phyloP scores from a whole-genome alignment of 768 basidiomycete species.

The Kwoniella dejecticola region DNA sequence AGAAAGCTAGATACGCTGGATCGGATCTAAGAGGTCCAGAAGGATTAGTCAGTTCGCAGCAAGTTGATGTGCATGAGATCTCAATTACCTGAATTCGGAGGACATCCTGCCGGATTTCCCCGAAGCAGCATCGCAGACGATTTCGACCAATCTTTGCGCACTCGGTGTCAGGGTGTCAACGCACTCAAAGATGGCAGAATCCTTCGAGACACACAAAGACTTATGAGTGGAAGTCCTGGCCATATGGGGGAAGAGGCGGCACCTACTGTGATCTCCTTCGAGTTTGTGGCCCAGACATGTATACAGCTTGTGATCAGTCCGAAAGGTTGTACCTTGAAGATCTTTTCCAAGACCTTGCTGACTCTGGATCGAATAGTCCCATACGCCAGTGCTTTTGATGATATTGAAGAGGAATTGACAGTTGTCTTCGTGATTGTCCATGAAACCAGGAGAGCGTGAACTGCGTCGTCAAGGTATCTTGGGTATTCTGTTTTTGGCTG shows the following conservation, averaged over 20 bases:
- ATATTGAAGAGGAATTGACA: slow-evolving; percentile 10
- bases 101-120: slow-evolving; percentile 16
- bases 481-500: slow-evolving; percentile 66
- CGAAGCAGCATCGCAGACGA: slow-evolving; percentile 72
- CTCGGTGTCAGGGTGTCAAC: slow-evolving; percentile 79
- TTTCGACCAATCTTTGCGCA: slow-evolving; percentile 81
- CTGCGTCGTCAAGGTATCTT: slow-evolving; percentile 74
- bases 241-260: neutral
- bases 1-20: slow-evolving; percentile 61
- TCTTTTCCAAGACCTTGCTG: slow-evolving; percentile 76
- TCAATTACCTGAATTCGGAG: slow-evolving; percentile 14
- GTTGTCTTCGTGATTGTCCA: slow-evolving; percentile 61
- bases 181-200: slow-evolving; percentile 65
- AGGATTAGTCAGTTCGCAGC: no score
- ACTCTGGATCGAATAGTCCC: slow-evolving; percentile 69
- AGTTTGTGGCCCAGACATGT: slow-evolving; percentile 69
- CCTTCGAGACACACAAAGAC: slow-evolving; percentile 18
- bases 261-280: slow-evolving; percentile 56
- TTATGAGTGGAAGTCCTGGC: no score
- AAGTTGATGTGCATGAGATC: no score
- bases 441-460: slow-evolving; percentile 73
- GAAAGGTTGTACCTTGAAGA: slow-evolving; percentile 75
- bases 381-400: slow-evolving; percentile 60
- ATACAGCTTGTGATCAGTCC: slow-evolving; percentile 84
- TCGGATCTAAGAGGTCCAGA: slow-evolving; percentile 12